A percentile compares a stretch with the other conserved stretches of the same genome.
Evolutionary conservation across 2,329 filamentous ascomycete species (phyloP).

Genomic region (Alternaria arborescens): DNA sequence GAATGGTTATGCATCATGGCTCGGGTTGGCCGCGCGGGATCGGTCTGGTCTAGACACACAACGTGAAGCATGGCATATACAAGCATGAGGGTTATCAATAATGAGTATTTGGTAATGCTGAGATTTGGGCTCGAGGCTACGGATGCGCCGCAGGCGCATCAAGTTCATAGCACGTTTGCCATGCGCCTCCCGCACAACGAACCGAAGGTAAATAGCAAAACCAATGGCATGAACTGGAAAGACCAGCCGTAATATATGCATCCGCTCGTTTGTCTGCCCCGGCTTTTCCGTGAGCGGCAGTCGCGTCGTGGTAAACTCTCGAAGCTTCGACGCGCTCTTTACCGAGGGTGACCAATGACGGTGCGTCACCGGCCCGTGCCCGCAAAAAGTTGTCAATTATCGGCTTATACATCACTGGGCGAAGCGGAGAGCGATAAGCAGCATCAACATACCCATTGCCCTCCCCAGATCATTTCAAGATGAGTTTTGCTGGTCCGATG

Average conservation of each 20-base stretch:
- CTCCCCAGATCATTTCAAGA: slow-evolving; percentile 23
- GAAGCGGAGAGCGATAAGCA: slow-evolving; percentile 10
- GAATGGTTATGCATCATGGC: slow-evolving; percentile 6
- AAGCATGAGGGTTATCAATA: slow-evolving; percentile 9
- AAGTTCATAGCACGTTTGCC: neutral
- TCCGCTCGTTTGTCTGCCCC: slow-evolving; percentile 1
- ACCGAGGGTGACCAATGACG: slow-evolving; percentile 16
- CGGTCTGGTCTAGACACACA: slow-evolving; percentile 4
- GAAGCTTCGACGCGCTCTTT: slow-evolving; percentile 21
- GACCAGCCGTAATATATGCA: slow-evolving; percentile 4
- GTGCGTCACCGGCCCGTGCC: slow-evolving; percentile 22
- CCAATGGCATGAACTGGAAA: neutral
- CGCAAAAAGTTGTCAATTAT: slow-evolving; percentile 27
- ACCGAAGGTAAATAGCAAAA: neutral
- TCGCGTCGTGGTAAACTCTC: slow-evolving; percentile 18
- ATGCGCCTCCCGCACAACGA: neutral
- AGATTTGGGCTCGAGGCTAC: slow-evolving; percentile 2
- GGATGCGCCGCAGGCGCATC: slow-evolving; percentile 3
- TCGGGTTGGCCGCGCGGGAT: neutral
- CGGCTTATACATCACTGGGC: slow-evolving; percentile 9
- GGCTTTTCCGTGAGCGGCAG: neutral
- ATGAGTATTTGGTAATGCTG: slow-evolving; percentile 18
- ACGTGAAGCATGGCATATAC: slow-evolving; percentile 5
- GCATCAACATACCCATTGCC: slow-evolving; percentile 26
- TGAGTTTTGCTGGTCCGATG: slow-evolving; percentile 49